phyloP scores from a whole-genome alignment of 176 grass and related monocot genomes.

The Phoenix dactylifera region DNA sequence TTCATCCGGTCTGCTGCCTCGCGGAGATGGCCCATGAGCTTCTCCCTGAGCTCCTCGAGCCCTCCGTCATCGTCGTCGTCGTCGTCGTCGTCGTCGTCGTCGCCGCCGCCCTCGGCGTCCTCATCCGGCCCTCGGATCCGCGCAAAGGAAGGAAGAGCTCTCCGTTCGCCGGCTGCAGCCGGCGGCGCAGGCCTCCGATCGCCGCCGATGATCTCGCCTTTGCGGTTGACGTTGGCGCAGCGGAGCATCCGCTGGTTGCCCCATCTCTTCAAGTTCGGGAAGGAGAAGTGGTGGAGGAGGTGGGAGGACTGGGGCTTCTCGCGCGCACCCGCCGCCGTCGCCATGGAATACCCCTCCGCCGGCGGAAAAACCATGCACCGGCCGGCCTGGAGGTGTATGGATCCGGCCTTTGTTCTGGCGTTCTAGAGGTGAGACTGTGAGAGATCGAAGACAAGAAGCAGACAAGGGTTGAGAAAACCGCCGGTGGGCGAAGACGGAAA shows the following conservation, averaged over 20 bases:
- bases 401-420: no score
- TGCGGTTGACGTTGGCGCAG: conserved; percentile 15
- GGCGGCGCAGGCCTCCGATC: neutral
- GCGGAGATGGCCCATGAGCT: conserved; percentile 22
- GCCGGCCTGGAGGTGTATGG: no score
- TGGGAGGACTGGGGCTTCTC: no score
- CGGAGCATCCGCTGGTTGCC: conserved; percentile 45
- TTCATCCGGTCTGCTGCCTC: conserved; percentile 30
- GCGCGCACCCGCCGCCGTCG: no score
- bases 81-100: conserved; percentile 24
- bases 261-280: conserved; percentile 57
- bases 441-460: no score
- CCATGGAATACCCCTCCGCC: no score
- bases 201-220: conserved; percentile 8
- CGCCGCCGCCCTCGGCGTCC: conserved; percentile 11
- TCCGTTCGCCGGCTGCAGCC: neutral
- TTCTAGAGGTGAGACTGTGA: no score
- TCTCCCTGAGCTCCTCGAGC: conserved; percentile 30
- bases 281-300: conserved; percentile 5
- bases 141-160: no score
- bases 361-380: no score
- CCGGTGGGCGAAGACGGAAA: no score
- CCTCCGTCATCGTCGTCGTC: conserved; percentile 24
- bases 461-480: no score
- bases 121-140: neutral